Evolutionary conservation across 2,329 filamentous ascomycete species (phyloP).

Genomic region (Aaosphaeria arxii): DNA sequence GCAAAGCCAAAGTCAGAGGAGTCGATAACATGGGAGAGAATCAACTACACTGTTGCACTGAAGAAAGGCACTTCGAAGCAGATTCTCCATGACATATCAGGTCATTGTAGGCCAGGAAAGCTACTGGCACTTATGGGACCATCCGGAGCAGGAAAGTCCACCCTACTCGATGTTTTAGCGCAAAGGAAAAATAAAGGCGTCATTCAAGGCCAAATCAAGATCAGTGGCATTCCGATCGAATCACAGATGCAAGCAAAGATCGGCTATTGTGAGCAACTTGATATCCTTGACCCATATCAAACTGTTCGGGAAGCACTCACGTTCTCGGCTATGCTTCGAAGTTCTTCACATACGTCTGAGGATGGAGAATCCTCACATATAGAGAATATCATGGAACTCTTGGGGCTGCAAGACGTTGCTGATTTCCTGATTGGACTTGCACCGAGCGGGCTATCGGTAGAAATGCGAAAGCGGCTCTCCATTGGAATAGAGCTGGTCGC

Average conservation of each 20-base stretch:
- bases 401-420: slow-evolving; percentile 65
- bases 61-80: slow-evolving; percentile 50
- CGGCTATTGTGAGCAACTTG: slow-evolving; percentile 63
- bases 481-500: slow-evolving; percentile 60
- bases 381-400: slow-evolving; percentile 61
- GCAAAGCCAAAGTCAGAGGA: slow-evolving; percentile 54
- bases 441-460: slow-evolving; percentile 60
- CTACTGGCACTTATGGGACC: slow-evolving; percentile 47
- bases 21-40: slow-evolving; percentile 56
- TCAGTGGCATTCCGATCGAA: slow-evolving; percentile 57
- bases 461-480: slow-evolving; percentile 66
- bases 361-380: slow-evolving; percentile 64
- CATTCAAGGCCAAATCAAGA: slow-evolving; percentile 60
- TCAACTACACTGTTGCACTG: slow-evolving; percentile 69
- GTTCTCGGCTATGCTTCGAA: slow-evolving; percentile 64
- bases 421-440: slow-evolving; percentile 64
- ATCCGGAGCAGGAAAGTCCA: slow-evolving; percentile 79
- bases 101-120: slow-evolving; percentile 56
- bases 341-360: slow-evolving; percentile 56
- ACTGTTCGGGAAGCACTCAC: slow-evolving; percentile 65
- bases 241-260: slow-evolving; percentile 62
- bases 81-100: slow-evolving; percentile 55
- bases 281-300: slow-evolving; percentile 60
- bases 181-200: slow-evolving; percentile 63
- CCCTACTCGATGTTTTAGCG: slow-evolving; percentile 73